phyloP scores from a whole-genome alignment of 2,329 filamentous ascomycete species.

The Pseudonectria buxi region DNA sequence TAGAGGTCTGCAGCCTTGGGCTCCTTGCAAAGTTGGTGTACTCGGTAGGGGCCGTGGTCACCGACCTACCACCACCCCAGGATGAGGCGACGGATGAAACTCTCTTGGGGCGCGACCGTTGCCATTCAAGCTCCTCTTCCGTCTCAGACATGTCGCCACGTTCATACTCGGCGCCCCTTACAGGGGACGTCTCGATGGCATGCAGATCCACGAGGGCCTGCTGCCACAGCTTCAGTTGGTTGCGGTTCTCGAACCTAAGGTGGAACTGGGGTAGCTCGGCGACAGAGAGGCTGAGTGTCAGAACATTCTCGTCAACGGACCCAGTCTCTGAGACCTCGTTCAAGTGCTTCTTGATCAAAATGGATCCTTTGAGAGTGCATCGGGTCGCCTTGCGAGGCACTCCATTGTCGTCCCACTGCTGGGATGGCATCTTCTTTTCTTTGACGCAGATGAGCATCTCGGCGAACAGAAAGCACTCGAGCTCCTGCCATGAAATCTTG shows the following conservation, averaged over 20 bases:
- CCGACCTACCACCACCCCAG: conserved; percentile 75
- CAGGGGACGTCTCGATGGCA: conserved; percentile 54
- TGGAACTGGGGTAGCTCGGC: conserved; percentile 90
- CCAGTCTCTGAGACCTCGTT: conserved; percentile 75
- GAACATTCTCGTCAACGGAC: conserved; percentile 66
- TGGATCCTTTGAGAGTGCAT: conserved; percentile 93
- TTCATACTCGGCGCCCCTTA: conserved; percentile 71
- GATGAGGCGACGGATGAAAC: conserved; percentile 77
- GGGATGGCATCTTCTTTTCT: conserved; percentile 71
- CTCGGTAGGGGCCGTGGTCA: conserved; percentile 83
- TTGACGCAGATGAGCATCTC: conserved; percentile 99
- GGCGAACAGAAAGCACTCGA: conserved; percentile 93
- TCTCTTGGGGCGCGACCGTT: conserved; percentile 57
- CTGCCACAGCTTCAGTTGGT: conserved; percentile 85
- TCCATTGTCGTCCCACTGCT: conserved; percentile 60
- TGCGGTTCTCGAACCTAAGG: conserved; percentile 76
- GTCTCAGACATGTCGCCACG: conserved; percentile 69
- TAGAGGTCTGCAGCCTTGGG: conserved; percentile 36
- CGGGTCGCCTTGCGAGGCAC: conserved; percentile 59
- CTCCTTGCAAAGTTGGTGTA: conserved; percentile 66
- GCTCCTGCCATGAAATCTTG: conserved; percentile 91
- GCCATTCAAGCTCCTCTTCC: conserved; percentile 79
- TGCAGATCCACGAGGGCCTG: conserved; percentile 81
- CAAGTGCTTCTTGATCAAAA: conserved; percentile 95
- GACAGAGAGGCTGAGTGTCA: conserved; percentile 87